Percentiles rank a stretch among this genome's conserved stretches.
phyloP scores from a whole-genome alignment of 495 filamentous ascomycete genomes.

The Talaromyces proteolyticus region DNA sequence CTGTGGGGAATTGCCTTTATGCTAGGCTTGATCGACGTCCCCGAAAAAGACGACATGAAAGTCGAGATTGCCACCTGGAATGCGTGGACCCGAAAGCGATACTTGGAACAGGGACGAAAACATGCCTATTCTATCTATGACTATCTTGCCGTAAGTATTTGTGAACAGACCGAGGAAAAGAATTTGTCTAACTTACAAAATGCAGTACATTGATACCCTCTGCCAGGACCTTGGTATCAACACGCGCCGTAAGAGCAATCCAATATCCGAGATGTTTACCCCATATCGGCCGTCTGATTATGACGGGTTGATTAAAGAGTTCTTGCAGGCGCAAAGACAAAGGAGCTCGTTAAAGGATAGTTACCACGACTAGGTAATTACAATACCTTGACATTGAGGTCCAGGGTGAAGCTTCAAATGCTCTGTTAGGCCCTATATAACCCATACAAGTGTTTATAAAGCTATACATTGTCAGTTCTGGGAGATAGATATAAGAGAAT shows the following conservation, averaged over 20 bases:
- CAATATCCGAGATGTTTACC: conserved; percentile 11
- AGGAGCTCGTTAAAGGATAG: too few relatives aligned
- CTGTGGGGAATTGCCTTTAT: conserved; percentile 63
- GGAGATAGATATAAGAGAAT: too few relatives aligned
- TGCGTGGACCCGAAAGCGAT: conserved; percentile 31
- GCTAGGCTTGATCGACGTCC: conserved; percentile 20
- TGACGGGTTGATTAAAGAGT: conserved; percentile 16
- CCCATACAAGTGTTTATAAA: too few relatives aligned
- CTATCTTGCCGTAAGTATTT: conserved; percentile 7
- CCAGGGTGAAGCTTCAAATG: too few relatives aligned
- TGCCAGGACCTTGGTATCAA: conserved; percentile 13
- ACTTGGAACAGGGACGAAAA: conserved; percentile 17
- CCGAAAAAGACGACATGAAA: conserved; percentile 19
- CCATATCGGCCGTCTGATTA: conserved; percentile 14
- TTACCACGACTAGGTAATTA: too few relatives aligned
- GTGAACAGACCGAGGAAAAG: not conserved
- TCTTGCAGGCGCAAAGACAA: not conserved
- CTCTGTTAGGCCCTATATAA: too few relatives aligned
- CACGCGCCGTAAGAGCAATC: conserved; percentile 11
- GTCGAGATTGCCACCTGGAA: conserved; percentile 28
- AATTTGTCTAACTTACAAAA: not conserved
- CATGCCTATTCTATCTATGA: conserved; percentile 24
- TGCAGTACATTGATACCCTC: conserved; percentile 15
- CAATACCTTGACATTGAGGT: too few relatives aligned
- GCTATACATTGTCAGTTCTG: too few relatives aligned